A percentile compares a stretch with the other conserved stretches of the same genome.
Evolutionary conservation across 148 eudicot species (phyloP).

Genomic region (Talinum fruticosum): DNA sequence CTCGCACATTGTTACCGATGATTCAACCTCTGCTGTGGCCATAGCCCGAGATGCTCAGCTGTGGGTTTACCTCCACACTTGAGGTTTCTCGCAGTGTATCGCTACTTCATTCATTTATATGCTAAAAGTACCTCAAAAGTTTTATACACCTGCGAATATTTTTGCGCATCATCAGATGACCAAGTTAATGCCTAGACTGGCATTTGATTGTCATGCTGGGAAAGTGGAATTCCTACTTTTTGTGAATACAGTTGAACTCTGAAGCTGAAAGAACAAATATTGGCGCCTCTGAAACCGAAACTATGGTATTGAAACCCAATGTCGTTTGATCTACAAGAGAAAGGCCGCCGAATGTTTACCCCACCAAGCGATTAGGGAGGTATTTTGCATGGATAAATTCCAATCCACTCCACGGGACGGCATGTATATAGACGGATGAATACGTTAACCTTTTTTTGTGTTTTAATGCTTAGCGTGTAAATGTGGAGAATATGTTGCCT

Average conservation of each 20-base stretch:
- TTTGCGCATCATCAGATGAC: neutral
- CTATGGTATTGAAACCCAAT: neutral
- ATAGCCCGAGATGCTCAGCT: constrained; percentile 63
- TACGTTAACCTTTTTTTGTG: neutral
- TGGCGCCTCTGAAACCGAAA: neutral
- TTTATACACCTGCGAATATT: too few species aligned
- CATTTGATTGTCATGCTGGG: neutral
- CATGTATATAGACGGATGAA: neutral
- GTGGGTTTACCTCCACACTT: constrained; percentile 44
- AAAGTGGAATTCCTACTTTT: neutral
- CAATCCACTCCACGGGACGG: neutral
- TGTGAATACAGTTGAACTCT: neutral
- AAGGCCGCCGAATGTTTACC: neutral
- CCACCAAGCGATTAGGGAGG: neutral
- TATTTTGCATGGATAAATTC: neutral
- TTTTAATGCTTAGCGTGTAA: constrained; percentile 5
- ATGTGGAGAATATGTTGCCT: neutral
- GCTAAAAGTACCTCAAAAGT: neutral
- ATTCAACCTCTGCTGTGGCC: constrained; percentile 51
- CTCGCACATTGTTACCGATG: constrained; percentile 61
- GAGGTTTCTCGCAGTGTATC: neutral
- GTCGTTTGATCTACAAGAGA: neutral
- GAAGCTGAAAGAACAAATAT: neutral
- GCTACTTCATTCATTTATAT: constrained; percentile 1
- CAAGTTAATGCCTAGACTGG: neutral